Percentiles rank a stretch among this genome's conserved stretches.
phyloP scores from a whole-genome alignment of 1,284 basidiomycete genomes.

The Meira nashicola region DNA sequence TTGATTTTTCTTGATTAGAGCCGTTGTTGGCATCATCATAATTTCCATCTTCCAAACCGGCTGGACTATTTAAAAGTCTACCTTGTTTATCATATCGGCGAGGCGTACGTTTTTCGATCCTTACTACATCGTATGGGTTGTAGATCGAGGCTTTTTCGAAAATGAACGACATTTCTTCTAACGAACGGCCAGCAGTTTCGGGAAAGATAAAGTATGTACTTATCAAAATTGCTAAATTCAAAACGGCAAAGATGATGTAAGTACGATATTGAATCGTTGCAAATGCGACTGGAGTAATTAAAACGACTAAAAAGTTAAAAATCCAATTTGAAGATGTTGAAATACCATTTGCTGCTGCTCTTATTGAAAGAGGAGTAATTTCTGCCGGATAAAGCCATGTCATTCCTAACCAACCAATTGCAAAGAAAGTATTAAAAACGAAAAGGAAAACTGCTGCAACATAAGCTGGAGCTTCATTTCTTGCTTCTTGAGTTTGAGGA shows the following conservation, averaged over 20 bases:
- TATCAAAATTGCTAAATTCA: conserved; percentile 34
- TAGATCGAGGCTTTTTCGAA: conserved; percentile 1
- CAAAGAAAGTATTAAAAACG: conserved; percentile 30
- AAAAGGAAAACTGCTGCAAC: conserved; percentile 43
- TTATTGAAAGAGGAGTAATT: conserved; percentile 44
- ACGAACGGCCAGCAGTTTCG: conserved; percentile 41
- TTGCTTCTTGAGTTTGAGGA: conserved; percentile 6
- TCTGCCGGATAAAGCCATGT: conserved; percentile 52
- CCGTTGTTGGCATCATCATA: no score
- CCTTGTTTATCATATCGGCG: neutral
- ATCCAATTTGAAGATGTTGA: conserved; percentile 44
- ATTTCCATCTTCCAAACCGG: no score
- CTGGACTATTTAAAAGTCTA: neutral
- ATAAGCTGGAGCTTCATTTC: conserved; percentile 20
- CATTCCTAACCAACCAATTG: conserved; percentile 50
- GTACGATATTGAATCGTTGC: conserved; percentile 26
- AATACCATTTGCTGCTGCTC: conserved; percentile 45
- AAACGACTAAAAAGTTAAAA: conserved; percentile 47
- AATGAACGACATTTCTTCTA: conserved; percentile 21
- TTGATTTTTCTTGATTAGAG: no score
- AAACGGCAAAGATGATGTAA: conserved; percentile 30
- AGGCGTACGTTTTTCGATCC: neutral
- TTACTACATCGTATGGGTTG: neutral
- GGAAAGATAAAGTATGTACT: conserved; percentile 43
- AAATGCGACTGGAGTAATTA: conserved; percentile 33